Evolutionary conservation across 345 rosid species (phyloP), one percentile per base, ranked within the genome.

Genomic region (Rhizophora mangle): DNA sequence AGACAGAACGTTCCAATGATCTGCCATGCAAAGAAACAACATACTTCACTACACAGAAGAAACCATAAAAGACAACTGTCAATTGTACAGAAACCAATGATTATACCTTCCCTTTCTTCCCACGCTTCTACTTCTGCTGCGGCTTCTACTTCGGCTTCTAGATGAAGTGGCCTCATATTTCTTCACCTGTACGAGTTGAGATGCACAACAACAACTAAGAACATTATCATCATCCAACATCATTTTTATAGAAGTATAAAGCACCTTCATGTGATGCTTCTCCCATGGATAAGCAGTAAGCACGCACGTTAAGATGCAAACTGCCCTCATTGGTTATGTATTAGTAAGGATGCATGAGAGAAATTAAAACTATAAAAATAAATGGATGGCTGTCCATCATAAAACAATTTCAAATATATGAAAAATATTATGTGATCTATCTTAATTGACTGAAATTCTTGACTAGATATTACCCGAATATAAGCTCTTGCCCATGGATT

Each of bases 401-500:
- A 21, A 55, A 55, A 54, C 58, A 54, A n/a, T n/a, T 54, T 54
- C 58, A 54, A 55, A 8, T 8, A 3, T 22, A 8, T 1, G 15
- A 55, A 6, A 8, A 21, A 21, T n/a, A 55, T 10, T 9, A 55
- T 11, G 18, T 43, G 47, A 10, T 39, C 47, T 39, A 39, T 10
- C 47, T 39, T 13, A 39, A 11, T 2, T 13, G 0, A 39, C 8
- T 26, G 27, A 55, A 55, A 55, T 22, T 9, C 29, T 22, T 26
- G 27, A 55, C 27, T 26, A 54, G 51, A 58, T 59, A 26, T 61
- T 78, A 88, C 93, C 93, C 89, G 82, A n/a, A 90, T 88, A 76
- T 79, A 90, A 68, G 80, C 80, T 80, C 85, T 86, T 36, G 93
- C 87, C 96, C 93, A 90, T 2, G 96, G 93, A 81, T 88, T 90